Conservation (phyloP, 306 rosid species). For the Vicia sativa region DNA sequence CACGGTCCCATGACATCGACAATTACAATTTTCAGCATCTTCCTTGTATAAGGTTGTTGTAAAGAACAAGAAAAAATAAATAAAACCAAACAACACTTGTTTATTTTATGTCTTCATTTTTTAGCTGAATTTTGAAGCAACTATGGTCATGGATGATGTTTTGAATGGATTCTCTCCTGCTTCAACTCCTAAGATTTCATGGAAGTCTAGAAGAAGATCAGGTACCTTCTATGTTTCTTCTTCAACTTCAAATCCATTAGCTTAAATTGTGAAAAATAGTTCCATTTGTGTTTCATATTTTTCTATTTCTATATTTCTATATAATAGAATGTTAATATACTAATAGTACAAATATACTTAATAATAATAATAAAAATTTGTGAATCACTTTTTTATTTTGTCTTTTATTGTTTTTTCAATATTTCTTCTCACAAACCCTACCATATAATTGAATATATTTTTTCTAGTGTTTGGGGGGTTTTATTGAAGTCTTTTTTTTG, state of each 20-base stretch:
- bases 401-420: background rate
- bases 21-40: slow-evolving; percentile 38
- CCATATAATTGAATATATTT: background rate
- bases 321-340: background rate
- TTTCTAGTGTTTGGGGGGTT: background rate
- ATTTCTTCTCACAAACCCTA: background rate
- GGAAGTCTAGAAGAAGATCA: slow-evolving; percentile 92
- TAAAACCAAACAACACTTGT: background rate
- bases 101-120: background rate
- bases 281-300: slow-evolving; percentile 1
- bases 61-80: slow-evolving; percentile 31
- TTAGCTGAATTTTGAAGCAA: background rate
- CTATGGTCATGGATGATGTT: slow-evolving; percentile 52
- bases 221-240: slow-evolving; percentile 45
- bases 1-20: slow-evolving; percentile 40
- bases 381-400: slow-evolving; percentile 11
- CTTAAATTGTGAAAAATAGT: background rate
- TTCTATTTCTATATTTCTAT: slow-evolving; percentile 1
- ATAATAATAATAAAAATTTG: background rate
- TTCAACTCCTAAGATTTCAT: slow-evolving; percentile 65
- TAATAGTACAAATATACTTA: background rate
- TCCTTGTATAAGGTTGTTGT: slow-evolving; percentile 39
- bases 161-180: slow-evolving; percentile 72
- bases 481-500: slow-evolving; percentile 23
- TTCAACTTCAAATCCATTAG: background rate